phyloP scores from a whole-genome alignment of 2,329 filamentous ascomycete species.

The Ophiocordyceps camponoti-leonardi region DNA sequence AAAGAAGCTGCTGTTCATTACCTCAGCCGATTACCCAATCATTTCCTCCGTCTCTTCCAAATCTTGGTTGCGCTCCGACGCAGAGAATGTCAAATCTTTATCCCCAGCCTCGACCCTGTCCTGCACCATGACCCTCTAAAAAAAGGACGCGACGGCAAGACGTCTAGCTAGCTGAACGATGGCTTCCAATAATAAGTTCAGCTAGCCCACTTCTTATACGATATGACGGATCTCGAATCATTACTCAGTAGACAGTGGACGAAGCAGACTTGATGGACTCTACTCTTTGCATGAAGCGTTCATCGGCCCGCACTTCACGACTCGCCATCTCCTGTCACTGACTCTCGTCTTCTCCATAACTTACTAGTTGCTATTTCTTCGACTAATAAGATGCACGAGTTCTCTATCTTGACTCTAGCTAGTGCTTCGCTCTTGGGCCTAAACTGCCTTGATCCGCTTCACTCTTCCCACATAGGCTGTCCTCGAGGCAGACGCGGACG shows the following conservation, averaged over 20 bases:
- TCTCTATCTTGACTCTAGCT: not conserved
- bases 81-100: too few species aligned
- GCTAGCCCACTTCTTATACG: not conserved
- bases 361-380: not conserved
- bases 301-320: not conserved
- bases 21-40: not conserved
- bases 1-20: too few species aligned
- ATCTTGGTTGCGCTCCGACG: not conserved
- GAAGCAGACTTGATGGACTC: not conserved
- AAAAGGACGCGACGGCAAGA: too few species aligned
- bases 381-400: fast-evolving
- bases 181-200: not conserved
- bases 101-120: too few species aligned
- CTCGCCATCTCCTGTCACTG: not conserved
- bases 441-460: too few species aligned
- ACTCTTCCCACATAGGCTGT: not conserved
- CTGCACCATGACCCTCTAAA: too few species aligned
- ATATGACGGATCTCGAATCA: not conserved
- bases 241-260: not conserved
- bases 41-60: not conserved
- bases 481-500: not conserved
- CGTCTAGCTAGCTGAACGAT: too few species aligned
- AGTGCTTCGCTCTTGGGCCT: too few species aligned
- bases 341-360: not conserved
- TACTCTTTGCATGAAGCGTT: not conserved